These are phyloP conservation scores for Guyanaporus albipodus DNA, from an alignment of 768 basidiomycete genomes.

Conservation along the genomic window DNA sequence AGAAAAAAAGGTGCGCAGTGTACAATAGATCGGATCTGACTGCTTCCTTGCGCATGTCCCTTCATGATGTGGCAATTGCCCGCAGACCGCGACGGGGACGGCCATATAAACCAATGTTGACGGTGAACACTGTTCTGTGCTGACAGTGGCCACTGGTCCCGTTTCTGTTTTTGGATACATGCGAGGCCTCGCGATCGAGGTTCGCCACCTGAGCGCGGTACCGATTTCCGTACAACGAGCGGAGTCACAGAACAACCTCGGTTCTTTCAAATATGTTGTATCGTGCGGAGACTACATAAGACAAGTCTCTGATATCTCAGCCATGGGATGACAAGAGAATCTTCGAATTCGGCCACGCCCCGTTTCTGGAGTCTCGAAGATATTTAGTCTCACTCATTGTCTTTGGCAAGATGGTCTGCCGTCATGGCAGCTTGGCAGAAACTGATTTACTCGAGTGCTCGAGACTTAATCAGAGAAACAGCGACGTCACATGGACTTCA, in stretches of 20 bases:
- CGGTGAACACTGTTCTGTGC: not conserved
- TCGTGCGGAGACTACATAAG: not conserved
- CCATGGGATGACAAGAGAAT: not conserved
- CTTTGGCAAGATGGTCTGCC: constrained; percentile 1
- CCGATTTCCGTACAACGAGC: not conserved
- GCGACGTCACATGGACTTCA: constrained; percentile 2
- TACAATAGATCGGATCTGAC: constrained; percentile 19
- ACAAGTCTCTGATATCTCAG: not conserved
- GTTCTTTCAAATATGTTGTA: not conserved
- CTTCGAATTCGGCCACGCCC: not conserved
- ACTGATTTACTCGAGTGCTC: not conserved
- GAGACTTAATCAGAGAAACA: not conserved
- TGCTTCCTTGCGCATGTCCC: too few relatives aligned
- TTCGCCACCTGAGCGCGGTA: too few relatives aligned
- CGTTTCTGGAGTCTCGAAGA: not conserved
- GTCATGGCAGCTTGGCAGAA: constrained; percentile 6
- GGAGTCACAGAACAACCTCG: not conserved
- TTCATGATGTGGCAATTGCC: too few relatives aligned
- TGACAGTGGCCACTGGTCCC: constrained; percentile 17
- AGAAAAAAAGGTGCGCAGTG: constrained; percentile 1
- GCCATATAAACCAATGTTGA: too few relatives aligned
- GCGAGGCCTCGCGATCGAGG: too few relatives aligned
- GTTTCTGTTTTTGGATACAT: too few relatives aligned
- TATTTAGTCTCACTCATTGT: not conserved
- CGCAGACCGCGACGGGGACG: too few relatives aligned